Conservation (phyloP, 2,329 filamentous ascomycete genomes). For the Trichoderma sp. region DNA sequence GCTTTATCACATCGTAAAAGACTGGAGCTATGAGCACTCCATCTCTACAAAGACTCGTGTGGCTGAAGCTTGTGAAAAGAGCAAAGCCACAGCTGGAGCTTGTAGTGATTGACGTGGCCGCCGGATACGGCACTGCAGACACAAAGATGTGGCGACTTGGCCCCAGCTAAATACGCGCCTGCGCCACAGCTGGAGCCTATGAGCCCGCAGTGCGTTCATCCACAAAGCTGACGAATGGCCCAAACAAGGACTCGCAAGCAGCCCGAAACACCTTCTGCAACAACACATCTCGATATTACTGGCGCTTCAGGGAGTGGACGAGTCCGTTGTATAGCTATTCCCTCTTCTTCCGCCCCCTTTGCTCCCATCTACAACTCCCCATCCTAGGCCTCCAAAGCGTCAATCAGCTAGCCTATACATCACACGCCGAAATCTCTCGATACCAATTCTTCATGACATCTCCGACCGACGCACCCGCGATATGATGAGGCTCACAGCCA, state of each 20-base stretch:
- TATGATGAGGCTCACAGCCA: conserved; percentile 60
- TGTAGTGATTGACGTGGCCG: conserved; percentile 26
- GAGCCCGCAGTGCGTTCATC: conserved; percentile 19
- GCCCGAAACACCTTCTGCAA: conserved; percentile 15
- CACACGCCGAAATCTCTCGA: background rate
- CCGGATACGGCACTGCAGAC: conserved; percentile 12
- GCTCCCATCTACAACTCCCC: background rate
- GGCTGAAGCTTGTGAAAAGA: conserved; percentile 24
- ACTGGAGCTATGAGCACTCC: background rate
- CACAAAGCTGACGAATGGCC: conserved; percentile 27
- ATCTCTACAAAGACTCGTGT: background rate
- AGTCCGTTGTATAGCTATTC: background rate
- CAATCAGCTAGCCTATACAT: conserved; percentile 6
- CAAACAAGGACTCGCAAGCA: conserved; percentile 25
- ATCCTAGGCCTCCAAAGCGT: background rate
- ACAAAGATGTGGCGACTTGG: conserved; percentile 26
- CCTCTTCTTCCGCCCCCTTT: background rate
- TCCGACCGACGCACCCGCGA: conserved; percentile 40
- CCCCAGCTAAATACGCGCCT: conserved; percentile 18
- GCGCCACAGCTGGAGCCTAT: conserved; percentile 25
- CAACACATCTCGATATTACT: background rate
- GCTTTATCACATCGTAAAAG: background rate
- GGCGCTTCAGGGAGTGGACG: background rate
- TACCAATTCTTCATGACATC: conserved; percentile 49
- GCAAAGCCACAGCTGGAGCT: conserved; percentile 24